These are phyloP conservation scores for Fusarium dimerum DNA, from an alignment of 2,329 filamentous ascomycete genomes.

Conservation along the genomic window DNA sequence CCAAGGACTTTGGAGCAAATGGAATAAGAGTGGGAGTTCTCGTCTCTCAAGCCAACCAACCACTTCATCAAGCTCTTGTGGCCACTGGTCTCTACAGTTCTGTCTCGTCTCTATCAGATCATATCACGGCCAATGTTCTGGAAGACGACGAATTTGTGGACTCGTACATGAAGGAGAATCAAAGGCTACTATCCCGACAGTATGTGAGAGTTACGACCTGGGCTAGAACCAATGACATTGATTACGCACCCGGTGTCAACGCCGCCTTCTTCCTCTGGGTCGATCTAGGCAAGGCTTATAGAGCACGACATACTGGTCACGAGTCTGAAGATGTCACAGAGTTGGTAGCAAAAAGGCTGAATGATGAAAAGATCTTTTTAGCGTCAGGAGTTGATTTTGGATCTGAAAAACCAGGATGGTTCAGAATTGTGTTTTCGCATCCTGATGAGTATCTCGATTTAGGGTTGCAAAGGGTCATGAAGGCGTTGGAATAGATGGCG, in stretches of 20 bases:
- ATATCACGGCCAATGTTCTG: constrained; percentile 42
- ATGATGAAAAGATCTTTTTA: constrained; percentile 36
- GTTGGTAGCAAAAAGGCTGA: constrained; percentile 29
- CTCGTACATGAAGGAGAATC: constrained; percentile 46
- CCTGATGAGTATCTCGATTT: constrained; percentile 31
- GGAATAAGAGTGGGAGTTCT: constrained; percentile 54
- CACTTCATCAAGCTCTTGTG: constrained; percentile 40
- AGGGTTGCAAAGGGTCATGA: constrained; percentile 23
- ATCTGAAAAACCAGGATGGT: constrained; percentile 40
- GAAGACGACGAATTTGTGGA: constrained; percentile 46
- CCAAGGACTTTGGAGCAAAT: constrained; percentile 58
- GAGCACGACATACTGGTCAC: constrained; percentile 9
- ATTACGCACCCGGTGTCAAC: constrained; percentile 48
- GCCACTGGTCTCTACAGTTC: constrained; percentile 44
- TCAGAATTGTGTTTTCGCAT: constrained; percentile 42
- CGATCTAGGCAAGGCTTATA: constrained; percentile 41
- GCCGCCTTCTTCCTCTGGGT: constrained; percentile 59
- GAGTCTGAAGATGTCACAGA: constrained; percentile 25
- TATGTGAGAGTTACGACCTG: constrained; percentile 40
- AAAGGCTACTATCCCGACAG: constrained; percentile 37
- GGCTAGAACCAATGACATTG: constrained; percentile 42
- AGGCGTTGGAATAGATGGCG: constrained; percentile 12
- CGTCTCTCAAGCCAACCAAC: constrained; percentile 47
- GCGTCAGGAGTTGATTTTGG: constrained; percentile 40
- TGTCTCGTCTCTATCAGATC: constrained; percentile 45